Evolutionary conservation across 1,139 yeast species (phyloP), one percentile per base, ranked within the genome.

Genomic region (Hyphopichia khmerensis): DNA sequence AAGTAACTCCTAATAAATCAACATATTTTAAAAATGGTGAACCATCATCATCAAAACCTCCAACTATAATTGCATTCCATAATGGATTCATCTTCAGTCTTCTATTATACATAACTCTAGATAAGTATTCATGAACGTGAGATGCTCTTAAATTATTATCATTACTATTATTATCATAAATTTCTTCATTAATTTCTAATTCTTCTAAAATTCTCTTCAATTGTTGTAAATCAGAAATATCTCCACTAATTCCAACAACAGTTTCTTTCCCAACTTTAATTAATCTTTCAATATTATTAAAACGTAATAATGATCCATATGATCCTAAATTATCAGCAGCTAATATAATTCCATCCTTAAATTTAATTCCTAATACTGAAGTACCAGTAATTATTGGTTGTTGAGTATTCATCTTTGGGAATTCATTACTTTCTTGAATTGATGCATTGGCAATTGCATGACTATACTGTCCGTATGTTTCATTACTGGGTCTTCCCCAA

Each of bases 301-400:
- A 88, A 56, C 97, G 79, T 51, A 95, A 82, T 53, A 95, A 73
- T 1, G 98, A 90, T 0, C 99, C 99, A 61, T 93, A 95, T 0
- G 97, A 66, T 15, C 95, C 98, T 66, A 93, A 69, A 57, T 88
- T 88, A 64, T 93, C 99, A 3, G 99, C 98, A 2, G 99, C 98
- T 70, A 93, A 76, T 42, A 93, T 80, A 42, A 93, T 84, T 31
- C 99, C 99, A 53, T 87, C 87, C 52, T 87, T 75, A 69, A 83
- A 95, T 66, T 91, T 93, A 67, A 91, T 77, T 7, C 95, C 95
- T 53, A 95, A 77, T 19, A 93, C 99, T 30, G 96, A 88, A 1
- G 98, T 89, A 60, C 99, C 98, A 9, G 99, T 93, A 44, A 95
- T 89, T 53, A 88, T 86, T 36, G 99, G 99, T 58, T 83, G 88